These are phyloP conservation scores for Platismatia glauca DNA, from an alignment of 495 filamentous ascomycete genomes.

Conservation along the genomic window DNA sequence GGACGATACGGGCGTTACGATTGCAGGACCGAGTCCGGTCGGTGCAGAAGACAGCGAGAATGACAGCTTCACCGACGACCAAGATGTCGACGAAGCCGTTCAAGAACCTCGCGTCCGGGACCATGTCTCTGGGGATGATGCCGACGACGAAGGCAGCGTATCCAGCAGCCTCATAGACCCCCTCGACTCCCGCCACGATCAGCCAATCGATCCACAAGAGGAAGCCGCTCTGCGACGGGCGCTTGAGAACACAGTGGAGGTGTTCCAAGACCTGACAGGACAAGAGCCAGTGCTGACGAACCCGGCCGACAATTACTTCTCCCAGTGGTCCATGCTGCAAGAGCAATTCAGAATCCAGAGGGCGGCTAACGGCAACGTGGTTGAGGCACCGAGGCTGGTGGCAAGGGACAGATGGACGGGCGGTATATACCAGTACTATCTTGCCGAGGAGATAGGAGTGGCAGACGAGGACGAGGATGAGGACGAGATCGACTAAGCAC, in stretches of 20 bases:
- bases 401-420: not conserved
- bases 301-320: conserved; percentile 1
- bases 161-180: conserved; percentile 1
- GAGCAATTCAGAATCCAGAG: not conserved
- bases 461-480: not conserved
- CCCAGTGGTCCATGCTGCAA: not conserved
- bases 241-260: not conserved
- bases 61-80: not conserved
- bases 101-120: not conserved
- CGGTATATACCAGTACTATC: not conserved
- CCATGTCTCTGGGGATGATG: not conserved
- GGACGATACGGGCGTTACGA: not conserved
- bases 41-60: not conserved
- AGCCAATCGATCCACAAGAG: not conserved
- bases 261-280: not conserved
- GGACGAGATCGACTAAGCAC: not conserved
- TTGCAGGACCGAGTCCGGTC: not conserved
- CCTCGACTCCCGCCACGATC: not conserved
- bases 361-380: not conserved
- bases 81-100: not conserved
- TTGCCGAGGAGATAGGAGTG: not conserved
- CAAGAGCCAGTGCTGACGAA: not conserved
- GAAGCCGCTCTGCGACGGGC: not conserved
- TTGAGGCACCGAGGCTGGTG: not conserved
- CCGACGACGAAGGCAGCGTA: not conserved